Evolutionary conservation across 805 yeast genomes (phyloP), one percentile per base, ranked within the genome.

Genomic region (Saturnispora kantuleensis): DNA sequence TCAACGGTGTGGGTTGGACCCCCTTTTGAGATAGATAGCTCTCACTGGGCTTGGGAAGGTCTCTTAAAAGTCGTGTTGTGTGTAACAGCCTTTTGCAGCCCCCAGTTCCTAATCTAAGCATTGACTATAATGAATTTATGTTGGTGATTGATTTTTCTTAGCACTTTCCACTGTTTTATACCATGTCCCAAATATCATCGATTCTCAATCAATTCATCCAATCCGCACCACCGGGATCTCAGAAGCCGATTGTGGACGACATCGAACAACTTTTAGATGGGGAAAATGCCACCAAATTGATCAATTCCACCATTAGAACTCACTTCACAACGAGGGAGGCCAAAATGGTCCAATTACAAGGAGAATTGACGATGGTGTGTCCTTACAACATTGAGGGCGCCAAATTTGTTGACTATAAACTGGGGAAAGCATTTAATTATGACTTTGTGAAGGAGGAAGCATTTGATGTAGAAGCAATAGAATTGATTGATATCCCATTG

Each of bases 211-310:
- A 63, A 7, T 60, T 68, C 51, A 57, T 77, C 32, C 53, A 58
- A 29, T 81, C 76, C 44, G 71, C 80, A 3, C 81, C 82, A 16
- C 76, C 80, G 6, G 82, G 82, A 15, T 76, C 72, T 56, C 69
- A 70, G 35, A 50, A 66, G 44, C 40, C 44, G 8, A 44, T 58
- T 21, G 50, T 59, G 50, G 50, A 52, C 9, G 64, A 63, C 44
- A 52, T 66, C 29, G 55, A 55, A 35, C 30, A 53, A 1, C 53
- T 63, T 11, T 44, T 63, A 38, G 48, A 54, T 26, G 54, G 56
- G 39, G 51, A 56, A 39, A 54, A 53, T 49, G 48, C 61, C 13
- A 47, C 51, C 32, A 54, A 47, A 44, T 43, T 60, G 38, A 52
- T 62, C 42, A 40, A 58, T 11, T 51, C 55, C 12, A 50, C 54